Base-by-base conservation (phyloP, 176 grass and related monocot genomes). In the Bolboschoenus planiculmis region DNA sequence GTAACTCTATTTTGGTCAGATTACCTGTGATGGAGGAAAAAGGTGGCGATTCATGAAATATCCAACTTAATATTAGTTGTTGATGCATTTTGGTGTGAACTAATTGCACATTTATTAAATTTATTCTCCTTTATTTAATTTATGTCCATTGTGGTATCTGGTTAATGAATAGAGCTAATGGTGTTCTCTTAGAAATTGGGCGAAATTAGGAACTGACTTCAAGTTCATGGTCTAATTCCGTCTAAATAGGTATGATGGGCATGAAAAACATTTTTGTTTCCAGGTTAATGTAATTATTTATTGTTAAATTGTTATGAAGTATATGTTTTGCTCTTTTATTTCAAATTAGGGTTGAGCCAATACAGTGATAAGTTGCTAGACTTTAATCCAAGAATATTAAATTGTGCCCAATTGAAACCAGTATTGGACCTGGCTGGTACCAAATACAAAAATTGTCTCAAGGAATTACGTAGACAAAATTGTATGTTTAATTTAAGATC, bases 21-120 rank as follows among this genome's bases (percentile, higher is more conserved):
- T 87, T 90, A 63, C 92, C 95, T 33, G 88, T 87, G 95, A 88
- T 88, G 81, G 90, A 83, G 83, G 90, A 54, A 80, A 85, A 81
- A 61, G 57, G 62, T 23, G 24, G 46, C 0, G 23, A 63, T 61
- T 46, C 13, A 7, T 81, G 36, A 81, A 63, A 64, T 81, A 47
- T 64, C 30, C 55, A 64, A 61, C 26, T 36, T 20, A 40, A 26
- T 42, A 39, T 57, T 21, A n/a, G 36, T 27, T 6, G 43, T 42
- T 60, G 79, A 81, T 81, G 56, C 79, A 20, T 60, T 63, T 81
- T 81, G 36, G 35, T 26, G 79, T 44, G 56, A n/a, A 62, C 59
- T 81, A 60, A 61, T 81, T 81, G 33, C 34, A 43, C 18, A 6
- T 44, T 56, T 42, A 60, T 59, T 56, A 39, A 39, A 60, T 79